Base-by-base conservation (phyloP, 1,284 basidiomycete genomes). In the Pyrrhoderma noxium region DNA sequence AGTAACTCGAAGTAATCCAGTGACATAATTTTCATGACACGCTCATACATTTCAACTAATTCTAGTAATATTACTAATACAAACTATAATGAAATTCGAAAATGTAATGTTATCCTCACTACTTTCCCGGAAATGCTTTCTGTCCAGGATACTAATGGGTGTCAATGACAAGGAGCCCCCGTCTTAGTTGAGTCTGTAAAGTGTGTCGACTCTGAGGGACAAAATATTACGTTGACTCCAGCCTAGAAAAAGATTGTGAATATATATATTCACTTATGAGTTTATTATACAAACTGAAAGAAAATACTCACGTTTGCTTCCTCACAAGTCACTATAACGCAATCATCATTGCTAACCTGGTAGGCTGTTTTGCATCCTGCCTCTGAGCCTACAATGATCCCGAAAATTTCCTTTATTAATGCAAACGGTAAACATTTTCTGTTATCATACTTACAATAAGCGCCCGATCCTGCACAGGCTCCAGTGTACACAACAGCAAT, bases 311-410 rank as follows among this genome's bases (percentile, higher is more conserved):
- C 70, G 57, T 72, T 60, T 53, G 68, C 62, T 5, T 40, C 55
- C 52, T 67, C 64, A 58, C 71, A 73, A 18, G 61, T 62, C 22
- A 70, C 65, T 54, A 71, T 70, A 19, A 65, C 66, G 8, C 52
- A 52, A 8, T 57, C 68, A 49, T 72, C 66, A 18, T 54, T 55
- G 1, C 68, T 59, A 4, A 58, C 25, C 49, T 59, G 60, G 60
- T 70, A 71, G 1, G 69, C 70, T 1, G 64, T 64, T 36, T 57
- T 57, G 57, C 70, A 72, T 36, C 45, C n/a, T 21, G 36, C 16
- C 35, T 44, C 43, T 4, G 48, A 43, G 18, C 51, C 37, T 57
- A 68, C 49, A 50, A 72, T 69, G 72, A 52, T 65, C 61, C n/a
- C n/a, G n/a, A n/a, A n/a, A n/a, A n/a, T n/a, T n/a, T n/a, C n/a